Evolutionary conservation across 2,329 filamentous ascomycete genomes (phyloP), one percentile per base, ranked within the genome.

Genomic region (Penicillium brevicompactum): DNA sequence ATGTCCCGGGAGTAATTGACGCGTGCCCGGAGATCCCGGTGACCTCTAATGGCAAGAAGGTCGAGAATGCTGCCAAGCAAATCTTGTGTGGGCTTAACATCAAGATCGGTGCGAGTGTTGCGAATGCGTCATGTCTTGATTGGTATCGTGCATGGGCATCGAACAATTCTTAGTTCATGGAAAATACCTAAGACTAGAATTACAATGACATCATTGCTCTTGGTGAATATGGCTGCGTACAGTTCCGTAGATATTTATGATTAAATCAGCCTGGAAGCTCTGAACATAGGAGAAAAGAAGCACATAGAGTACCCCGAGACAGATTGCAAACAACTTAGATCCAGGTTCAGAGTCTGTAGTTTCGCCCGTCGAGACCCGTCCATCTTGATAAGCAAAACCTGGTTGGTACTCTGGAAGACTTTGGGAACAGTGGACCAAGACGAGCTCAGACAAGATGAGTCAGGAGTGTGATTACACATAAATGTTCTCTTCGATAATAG

Each of bases 1-100:
- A 99, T 77, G 92, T 97, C 0, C 93, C 93, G 0, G 88, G 86
- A 0, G 78, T 96, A 0, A 81, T 97, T 16, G 90, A 92, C 62
- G 87, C 90, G 70, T 92, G 89, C 59, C 86, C 87, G 0, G 92
- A 93, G 37, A 94, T 99, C 16, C 94, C 93, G 0, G 87, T 92
- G 63, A 97, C 94, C 14, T 87, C 87, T 2, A 99, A 99, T 68
- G 93, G 93, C 50, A 99, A 99, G 80, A 99, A 97, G 86, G 91
- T 99, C 56, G 93, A 99, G 73, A 92, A 95, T 46, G 91, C 91
- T 0, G 93, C 97, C 5, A 97, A 97, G 80, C 92, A 97, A 75
- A 97, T 97, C 43, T 77, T 99, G 1, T 96, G 91, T 27, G 93
- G 92, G 0, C 78, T 92, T 74, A 85, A 90, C 49, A 86, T 97